Base-by-base conservation (phyloP, 805 yeast genomes). In the Pichia pseudocactophila region DNA sequence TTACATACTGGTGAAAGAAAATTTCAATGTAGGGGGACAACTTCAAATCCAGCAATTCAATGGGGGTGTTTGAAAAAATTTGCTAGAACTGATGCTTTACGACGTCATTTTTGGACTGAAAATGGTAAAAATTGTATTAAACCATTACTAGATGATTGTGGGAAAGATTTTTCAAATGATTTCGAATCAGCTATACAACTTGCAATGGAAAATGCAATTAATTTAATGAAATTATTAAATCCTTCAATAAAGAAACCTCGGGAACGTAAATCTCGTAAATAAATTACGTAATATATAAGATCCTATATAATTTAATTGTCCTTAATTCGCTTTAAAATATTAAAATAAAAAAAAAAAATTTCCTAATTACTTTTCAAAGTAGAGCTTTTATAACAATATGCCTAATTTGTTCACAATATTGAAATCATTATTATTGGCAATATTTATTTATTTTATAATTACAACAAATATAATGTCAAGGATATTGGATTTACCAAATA, bases 1-100 rank as follows among this genome's bases (percentile, higher is more conserved):
- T 64, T 83, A 45, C 94, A 84, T 55, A 68, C 80, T 4, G 92
- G 92, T 1, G 82, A 81, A 59, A 83, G 82, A 62, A 69, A 78
- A 50, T 83, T 70, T 54, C 81, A 79, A 50, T 83, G 94, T 59
- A 73, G 73, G 47, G 94, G 94, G 2, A 54, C 25, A 22, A 22
- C 63, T 4, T 20, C 39, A 2, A 71, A 73, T 46, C 73, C 74
- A 53, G 82, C 82, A 7, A 55, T 52, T 2, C 52, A 70, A 1
- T 83, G 94, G 94, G 94, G 94, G 0, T 83, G 94, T 62, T 84
- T 84, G 7, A 81, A 80, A 64, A 70, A 74, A 52, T 83, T 83
- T 65, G 90, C 89, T 4, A 63, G 94, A 50, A 76, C 85, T 30
- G 94, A 83, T 64, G 92, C 90, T 0, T 61, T 83, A 40, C 76